Percentiles rank a stretch among this genome's conserved stretches.
Conservation (phyloP, 768 basidiomycete species). For the Tulasnella sp. region DNA sequence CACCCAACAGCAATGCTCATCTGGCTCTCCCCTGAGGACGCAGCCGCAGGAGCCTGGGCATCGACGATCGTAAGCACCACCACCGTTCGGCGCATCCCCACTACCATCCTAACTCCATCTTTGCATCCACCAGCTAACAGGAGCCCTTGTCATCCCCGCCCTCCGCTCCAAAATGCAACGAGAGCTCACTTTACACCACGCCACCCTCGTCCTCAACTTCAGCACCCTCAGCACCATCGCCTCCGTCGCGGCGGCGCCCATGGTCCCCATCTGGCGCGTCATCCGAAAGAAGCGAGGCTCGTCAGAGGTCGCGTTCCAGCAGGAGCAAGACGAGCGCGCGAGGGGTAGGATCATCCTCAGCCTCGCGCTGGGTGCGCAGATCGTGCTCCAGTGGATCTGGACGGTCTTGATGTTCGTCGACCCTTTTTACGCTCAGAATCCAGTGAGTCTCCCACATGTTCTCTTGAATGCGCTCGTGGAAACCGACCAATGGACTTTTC, state of each 20-base stretch:
- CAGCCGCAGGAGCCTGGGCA: slow-evolving; percentile 10
- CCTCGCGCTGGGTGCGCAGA: neutral
- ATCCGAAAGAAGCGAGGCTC: neutral
- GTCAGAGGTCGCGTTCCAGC: neutral
- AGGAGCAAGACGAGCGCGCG: neutral
- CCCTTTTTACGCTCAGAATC: slow-evolving; percentile 7
- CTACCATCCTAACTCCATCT: neutral
- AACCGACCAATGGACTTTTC: no score
- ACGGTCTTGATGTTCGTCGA: slow-evolving; percentile 1
- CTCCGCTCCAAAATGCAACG: slow-evolving; percentile 11
- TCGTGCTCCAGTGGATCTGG: slow-evolving; percentile 11
- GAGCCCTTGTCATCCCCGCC: slow-evolving; percentile 13
- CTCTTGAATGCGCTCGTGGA: no score
- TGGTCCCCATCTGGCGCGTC: slow-evolving; percentile 12
- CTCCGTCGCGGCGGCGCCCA: slow-evolving; percentile 7
- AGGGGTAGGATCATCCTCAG: slow-evolving; percentile 6
- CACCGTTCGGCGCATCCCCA: neutral
- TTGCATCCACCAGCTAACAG: neutral
- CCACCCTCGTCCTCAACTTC: slow-evolving; percentile 14
- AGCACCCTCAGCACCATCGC: slow-evolving; percentile 13
- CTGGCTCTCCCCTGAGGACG: slow-evolving; percentile 8
- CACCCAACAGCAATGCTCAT: neutral
- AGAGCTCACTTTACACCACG: slow-evolving; percentile 10
- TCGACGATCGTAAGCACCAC: neutral
- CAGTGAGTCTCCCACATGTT: neutral